Evolutionary conservation across 495 filamentous ascomycete species (phyloP), one percentile per base, ranked within the genome.

Genomic region (Aspergillus olivimuriae): DNA sequence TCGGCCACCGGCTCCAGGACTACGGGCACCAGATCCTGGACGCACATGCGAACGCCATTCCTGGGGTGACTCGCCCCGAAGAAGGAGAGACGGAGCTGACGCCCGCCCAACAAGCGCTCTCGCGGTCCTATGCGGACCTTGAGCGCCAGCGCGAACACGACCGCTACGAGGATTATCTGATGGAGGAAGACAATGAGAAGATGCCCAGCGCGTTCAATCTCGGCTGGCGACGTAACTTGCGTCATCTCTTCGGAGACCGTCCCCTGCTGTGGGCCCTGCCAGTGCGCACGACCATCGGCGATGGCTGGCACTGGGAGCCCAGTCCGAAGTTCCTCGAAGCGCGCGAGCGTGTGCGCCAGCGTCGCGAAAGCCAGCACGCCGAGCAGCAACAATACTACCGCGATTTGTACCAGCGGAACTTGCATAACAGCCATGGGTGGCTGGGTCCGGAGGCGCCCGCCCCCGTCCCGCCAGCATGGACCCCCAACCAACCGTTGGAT

Each of bases 291-390:
- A 91, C 87, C 0, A 82, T 76, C 0, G 90, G 90, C 8, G 88
- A 98, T 57, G 92, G 92, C n/a, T 97, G 89, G 89, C 77, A 65
- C 52, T 98, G 92, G 92, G 89, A 95, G 55, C 76, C 89, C 1
- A 94, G 80, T 31, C 63, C 68, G 1, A 76, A 74, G 46, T 92
- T 87, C 76, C 47, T 85, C 12, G 80, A 78, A 18, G 82, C 81
- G 3, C 72, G 79, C 31, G 82, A 88, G 16, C 62, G 66, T 2
- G 55, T 87, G 22, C 70, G 77, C 2, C 39, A 62, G 3, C 74
- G 80, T 47, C 68, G 86, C 12, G 76, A 81, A 37, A 68, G 73
- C 40, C 81, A 86, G 46, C 58, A 68, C 17, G 51, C 46, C 5
- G 51, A 58, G 1, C 70, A 77, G 42, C 67, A 78, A 33, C 78